Percentiles rank a stretch among this genome's conserved stretches.
phyloP scores from a whole-genome alignment of 352 stramenopile species.

The Pythium sukuiense region DNA sequence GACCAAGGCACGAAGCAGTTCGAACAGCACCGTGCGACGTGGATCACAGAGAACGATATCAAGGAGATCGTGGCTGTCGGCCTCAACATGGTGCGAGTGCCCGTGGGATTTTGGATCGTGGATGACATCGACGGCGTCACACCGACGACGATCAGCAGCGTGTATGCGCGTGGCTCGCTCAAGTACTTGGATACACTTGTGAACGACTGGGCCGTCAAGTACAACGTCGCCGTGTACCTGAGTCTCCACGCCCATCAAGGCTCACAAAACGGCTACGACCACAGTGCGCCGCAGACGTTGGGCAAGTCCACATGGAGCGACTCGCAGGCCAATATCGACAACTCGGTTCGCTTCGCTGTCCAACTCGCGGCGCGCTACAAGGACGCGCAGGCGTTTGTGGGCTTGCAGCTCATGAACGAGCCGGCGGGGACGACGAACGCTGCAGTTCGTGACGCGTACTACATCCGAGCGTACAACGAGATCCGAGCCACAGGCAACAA shows the following conservation, averaged over 20 bases:
- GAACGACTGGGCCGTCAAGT: conserved; percentile 45
- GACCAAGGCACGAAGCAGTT: not conserved
- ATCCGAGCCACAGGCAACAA: conserved; percentile 37
- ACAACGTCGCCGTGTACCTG: conserved; percentile 55
- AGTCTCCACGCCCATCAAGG: conserved; percentile 55
- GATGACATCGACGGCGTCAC: conserved; percentile 16
- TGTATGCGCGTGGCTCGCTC: conserved; percentile 32
- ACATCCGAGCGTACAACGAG: conserved; percentile 33
- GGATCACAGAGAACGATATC: conserved; percentile 35
- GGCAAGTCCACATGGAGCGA: conserved; percentile 28
- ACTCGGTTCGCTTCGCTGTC: conserved; percentile 36
- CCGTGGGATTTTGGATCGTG: conserved; percentile 61
- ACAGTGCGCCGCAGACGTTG: conserved; percentile 35
- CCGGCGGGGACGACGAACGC: conserved; percentile 27
- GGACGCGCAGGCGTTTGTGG: conserved; percentile 43
- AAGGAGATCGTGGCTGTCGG: conserved; percentile 29
- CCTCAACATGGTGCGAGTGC: conserved; percentile 34
- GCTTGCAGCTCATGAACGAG: conserved; percentile 58
- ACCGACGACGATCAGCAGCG: not conserved
- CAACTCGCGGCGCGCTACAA: conserved; percentile 43
- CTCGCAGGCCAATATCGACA: conserved; percentile 23
- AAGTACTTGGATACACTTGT: conserved; percentile 58
- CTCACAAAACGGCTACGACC: conserved; percentile 60
- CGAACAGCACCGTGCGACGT: conserved; percentile 17
- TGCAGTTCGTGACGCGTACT: conserved; percentile 43